Evolutionary conservation across 805 yeast species (phyloP).

Genomic region (Saccharomycopsis oosterbeekiorum): DNA sequence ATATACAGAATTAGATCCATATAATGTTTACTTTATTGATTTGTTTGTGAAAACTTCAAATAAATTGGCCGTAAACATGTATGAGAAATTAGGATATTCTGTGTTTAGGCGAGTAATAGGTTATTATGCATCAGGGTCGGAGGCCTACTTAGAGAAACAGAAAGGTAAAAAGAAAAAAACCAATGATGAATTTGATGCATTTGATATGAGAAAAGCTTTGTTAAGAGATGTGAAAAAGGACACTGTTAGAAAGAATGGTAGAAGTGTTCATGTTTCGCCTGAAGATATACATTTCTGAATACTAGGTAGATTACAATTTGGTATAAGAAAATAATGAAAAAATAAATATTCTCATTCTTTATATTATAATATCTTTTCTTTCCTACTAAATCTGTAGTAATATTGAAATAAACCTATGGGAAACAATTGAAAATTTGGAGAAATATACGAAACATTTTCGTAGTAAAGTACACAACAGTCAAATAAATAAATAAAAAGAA

Average conservation of each 20-base stretch:
- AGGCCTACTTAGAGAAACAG: slow-evolving; percentile 22
- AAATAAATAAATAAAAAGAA: not conserved
- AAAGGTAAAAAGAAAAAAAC: slow-evolving; percentile 25
- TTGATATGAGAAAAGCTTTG: slow-evolving; percentile 69
- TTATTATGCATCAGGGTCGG: slow-evolving; percentile 61
- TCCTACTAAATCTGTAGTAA: no score
- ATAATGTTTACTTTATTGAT: slow-evolving; percentile 77
- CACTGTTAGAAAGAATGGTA: slow-evolving; percentile 53
- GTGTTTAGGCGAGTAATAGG: slow-evolving; percentile 83
- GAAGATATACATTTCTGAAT: slow-evolving; percentile 31
- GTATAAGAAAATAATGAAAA: no score
- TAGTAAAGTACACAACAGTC: not conserved
- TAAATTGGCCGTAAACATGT: slow-evolving; percentile 64
- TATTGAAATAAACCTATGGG: not conserved
- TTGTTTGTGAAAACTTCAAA: slow-evolving; percentile 87
- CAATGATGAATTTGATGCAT: slow-evolving; percentile 75
- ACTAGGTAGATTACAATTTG: not conserved
- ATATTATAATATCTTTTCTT: no score
- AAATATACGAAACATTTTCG: not conserved
- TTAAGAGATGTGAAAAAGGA: slow-evolving; percentile 43
- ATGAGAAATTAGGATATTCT: slow-evolving; percentile 78
- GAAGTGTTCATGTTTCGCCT: slow-evolving; percentile 50
- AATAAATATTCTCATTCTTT: no score
- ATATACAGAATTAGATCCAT: slow-evolving; percentile 68
- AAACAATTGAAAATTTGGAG: not conserved